phyloP scores from a whole-genome alignment of 2,329 filamentous ascomycete genomes.

The Monosporascus sp. region DNA sequence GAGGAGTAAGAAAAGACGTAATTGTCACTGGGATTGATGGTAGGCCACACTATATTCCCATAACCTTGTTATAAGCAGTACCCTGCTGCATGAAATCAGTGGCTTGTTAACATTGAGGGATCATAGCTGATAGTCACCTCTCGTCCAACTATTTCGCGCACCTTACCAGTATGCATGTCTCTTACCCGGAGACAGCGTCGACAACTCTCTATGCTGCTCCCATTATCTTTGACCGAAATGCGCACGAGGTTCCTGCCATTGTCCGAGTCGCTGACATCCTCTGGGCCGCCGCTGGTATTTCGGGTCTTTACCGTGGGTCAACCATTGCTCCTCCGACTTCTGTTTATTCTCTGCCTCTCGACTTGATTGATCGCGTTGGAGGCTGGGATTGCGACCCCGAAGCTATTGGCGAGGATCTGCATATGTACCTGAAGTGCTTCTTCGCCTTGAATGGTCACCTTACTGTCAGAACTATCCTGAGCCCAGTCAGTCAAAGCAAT shows the following conservation, averaged over 20 bases:
- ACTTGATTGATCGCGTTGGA: conserved; percentile 61
- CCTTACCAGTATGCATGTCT: conserved; percentile 58
- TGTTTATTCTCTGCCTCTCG: conserved; percentile 65
- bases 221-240: conserved; percentile 70
- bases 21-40: conserved; percentile 69
- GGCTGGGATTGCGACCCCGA: conserved; percentile 68
- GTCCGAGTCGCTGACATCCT: conserved; percentile 68
- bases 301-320: conserved; percentile 60
- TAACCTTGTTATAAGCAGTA: too few species aligned
- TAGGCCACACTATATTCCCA: conserved; percentile 33
- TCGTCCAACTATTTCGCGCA: conserved; percentile 62
- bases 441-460: conserved; percentile 67
- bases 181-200: conserved; percentile 52
- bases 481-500: conserved; percentile 69
- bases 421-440: conserved; percentile 77
- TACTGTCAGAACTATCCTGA: conserved; percentile 57
- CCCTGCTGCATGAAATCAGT: too few species aligned
- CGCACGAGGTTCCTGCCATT: conserved; percentile 60
- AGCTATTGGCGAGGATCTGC: conserved; percentile 69
- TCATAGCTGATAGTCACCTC: conserved; percentile 64
- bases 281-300: conserved; percentile 67
- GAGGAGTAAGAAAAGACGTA: conserved; percentile 51
- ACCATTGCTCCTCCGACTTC: conserved; percentile 65
- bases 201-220: conserved; percentile 65
- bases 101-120: too few species aligned